Percentiles rank a stretch among this genome's conserved stretches.
Conservation (phyloP, 2,329 filamentous ascomycete species). For the Fusarium lyarnte region DNA sequence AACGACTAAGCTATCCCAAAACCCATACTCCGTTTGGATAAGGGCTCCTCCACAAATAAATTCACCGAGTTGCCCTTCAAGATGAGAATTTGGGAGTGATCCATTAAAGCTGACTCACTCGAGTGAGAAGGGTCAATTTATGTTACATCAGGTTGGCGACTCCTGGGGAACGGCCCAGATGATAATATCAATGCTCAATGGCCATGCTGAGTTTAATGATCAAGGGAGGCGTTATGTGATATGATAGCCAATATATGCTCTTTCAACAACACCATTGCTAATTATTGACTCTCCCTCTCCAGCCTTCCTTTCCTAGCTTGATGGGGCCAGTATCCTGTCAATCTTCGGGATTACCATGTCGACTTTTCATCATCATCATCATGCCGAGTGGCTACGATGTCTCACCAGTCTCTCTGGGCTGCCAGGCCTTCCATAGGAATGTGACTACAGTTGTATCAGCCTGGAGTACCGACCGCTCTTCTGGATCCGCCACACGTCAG, state of each 20-base stretch:
- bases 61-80: neutral
- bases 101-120: constrained; percentile 11
- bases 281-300: constrained; percentile 18
- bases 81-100: neutral
- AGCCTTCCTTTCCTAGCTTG: neutral
- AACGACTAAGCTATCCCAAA: neutral
- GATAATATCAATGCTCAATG: neutral
- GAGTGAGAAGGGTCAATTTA: neutral
- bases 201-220: neutral
- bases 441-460: constrained; percentile 32
- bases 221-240: neutral
- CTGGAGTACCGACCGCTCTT: constrained; percentile 11
- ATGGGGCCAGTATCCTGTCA: constrained; percentile 2
- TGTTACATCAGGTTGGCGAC: neutral
- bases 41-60: constrained; percentile 23
- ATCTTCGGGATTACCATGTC: constrained; percentile 1
- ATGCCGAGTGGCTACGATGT: constrained; percentile 36
- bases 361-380: neutral
- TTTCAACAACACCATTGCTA: constrained; percentile 11
- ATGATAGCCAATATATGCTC: constrained; percentile 17
- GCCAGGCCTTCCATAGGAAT: constrained; percentile 42
- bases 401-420: constrained; percentile 28
- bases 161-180: neutral
- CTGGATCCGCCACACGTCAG: constrained; percentile 26
- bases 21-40: constrained; percentile 13